A percentile compares a stretch with the other conserved stretches of the same genome.
phyloP scores from a whole-genome alignment of 2,329 filamentous ascomycete species.

The Sphaerulina vaccinii region DNA sequence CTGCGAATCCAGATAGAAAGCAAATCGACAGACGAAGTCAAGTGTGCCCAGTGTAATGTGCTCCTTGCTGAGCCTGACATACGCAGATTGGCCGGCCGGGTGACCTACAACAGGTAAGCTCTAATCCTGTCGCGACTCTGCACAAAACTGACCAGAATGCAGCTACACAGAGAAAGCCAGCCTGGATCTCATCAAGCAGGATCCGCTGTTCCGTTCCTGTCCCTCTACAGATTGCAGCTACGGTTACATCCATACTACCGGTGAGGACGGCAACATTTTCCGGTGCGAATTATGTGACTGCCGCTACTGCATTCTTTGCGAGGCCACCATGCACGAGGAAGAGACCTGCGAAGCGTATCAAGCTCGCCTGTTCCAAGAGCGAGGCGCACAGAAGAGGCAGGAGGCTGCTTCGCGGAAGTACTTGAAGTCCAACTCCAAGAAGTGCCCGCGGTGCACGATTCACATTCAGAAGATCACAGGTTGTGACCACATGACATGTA shows the following conservation, averaged over 20 bases:
- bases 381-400: background rate
- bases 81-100: background rate
- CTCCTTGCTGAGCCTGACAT: background rate
- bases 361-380: background rate
- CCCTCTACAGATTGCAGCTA: constrained; percentile 5
- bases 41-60: background rate
- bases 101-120: background rate
- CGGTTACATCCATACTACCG: constrained; percentile 11
- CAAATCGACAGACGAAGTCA: background rate
- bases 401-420: background rate
- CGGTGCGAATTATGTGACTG: constrained; percentile 11
- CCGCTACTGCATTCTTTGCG: constrained; percentile 16
- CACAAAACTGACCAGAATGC: background rate
- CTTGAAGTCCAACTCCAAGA: constrained; percentile 12
- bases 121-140: too few relatives aligned
- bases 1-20: background rate
- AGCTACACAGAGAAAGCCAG: constrained; percentile 13
- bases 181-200: constrained; percentile 6
- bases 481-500: constrained; percentile 29
- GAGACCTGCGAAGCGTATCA: constrained; percentile 13
- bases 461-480: constrained; percentile 25
- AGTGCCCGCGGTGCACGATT: constrained; percentile 24
- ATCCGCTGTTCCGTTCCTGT: constrained; percentile 4
- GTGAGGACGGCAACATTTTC: constrained; percentile 17
- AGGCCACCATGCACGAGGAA: constrained; percentile 15